Conservation (phyloP, 2,329 filamentous ascomycete genomes). For the Botrytis hyacinthi region DNA sequence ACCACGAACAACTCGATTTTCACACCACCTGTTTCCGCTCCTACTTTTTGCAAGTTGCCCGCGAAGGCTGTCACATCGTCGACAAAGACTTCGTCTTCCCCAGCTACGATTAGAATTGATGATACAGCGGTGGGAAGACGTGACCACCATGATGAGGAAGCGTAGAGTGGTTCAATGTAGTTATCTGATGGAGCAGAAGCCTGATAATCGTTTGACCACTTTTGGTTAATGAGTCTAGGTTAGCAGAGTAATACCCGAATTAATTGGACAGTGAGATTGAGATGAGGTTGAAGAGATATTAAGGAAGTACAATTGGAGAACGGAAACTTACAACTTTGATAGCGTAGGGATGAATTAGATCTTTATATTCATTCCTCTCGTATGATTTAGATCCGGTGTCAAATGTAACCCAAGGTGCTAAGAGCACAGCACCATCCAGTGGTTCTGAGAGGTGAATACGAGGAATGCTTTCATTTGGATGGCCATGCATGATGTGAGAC, state of each 20-base stretch:
- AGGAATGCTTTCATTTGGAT: constrained; percentile 56
- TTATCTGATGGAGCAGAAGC: constrained; percentile 41
- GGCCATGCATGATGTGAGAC: constrained; percentile 55
- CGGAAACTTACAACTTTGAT: neutral
- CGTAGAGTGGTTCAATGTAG: constrained; percentile 53
- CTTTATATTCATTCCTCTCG: constrained; percentile 48
- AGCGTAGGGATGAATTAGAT: constrained; percentile 46
- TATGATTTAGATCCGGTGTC: constrained; percentile 45
- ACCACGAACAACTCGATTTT: constrained; percentile 16
- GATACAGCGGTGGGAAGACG: constrained; percentile 44
- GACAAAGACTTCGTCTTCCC: constrained; percentile 54
- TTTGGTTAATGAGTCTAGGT: constrained; percentile 39
- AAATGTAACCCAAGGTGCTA: constrained; percentile 59
- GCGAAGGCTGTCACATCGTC: constrained; percentile 53
- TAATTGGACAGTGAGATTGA: neutral
- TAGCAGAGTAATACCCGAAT: constrained; percentile 44
- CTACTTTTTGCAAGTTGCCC: constrained; percentile 43
- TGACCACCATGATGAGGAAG: constrained; percentile 53
- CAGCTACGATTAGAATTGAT: constrained; percentile 52
- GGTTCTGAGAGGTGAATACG: constrained; percentile 43
- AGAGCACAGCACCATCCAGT: constrained; percentile 51
- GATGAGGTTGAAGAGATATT: constrained; percentile 26
- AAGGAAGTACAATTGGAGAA: neutral
- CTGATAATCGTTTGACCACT: constrained; percentile 40
- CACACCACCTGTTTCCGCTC: constrained; percentile 14